These are phyloP conservation scores for Cordia subcordata DNA, from an alignment of 257 asterid genomes.

Conservation along the genomic window DNA sequence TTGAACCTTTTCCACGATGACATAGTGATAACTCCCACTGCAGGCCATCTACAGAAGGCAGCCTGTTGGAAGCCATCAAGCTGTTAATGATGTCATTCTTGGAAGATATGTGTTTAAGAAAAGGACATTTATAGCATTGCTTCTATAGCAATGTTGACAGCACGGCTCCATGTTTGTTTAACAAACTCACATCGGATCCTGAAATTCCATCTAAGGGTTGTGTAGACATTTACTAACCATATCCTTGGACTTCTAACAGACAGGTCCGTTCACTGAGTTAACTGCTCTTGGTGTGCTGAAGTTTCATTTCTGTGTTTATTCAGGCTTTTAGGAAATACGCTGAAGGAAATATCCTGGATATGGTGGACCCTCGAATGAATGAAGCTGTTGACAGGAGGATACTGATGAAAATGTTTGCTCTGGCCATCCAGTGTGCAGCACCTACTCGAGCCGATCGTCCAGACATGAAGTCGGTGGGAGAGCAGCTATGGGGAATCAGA, in stretches of 20 bases:
- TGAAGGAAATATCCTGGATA: constrained; percentile 44
- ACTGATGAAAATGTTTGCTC: constrained; percentile 58
- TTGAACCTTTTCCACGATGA: too few species aligned
- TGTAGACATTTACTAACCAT: not conserved
- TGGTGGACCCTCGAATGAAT: constrained; percentile 69
- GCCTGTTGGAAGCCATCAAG: too few species aligned
- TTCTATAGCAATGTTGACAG: too few species aligned
- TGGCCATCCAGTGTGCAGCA: constrained; percentile 87
- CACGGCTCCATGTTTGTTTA: too few species aligned
- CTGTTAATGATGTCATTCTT: too few species aligned
- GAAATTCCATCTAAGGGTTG: not conserved
- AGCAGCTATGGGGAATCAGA: constrained; percentile 89
- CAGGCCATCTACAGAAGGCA: too few species aligned
- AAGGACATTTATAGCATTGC: too few species aligned
- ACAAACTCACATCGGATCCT: too few species aligned
- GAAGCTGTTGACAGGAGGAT: constrained; percentile 49
- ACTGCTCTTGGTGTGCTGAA: not conserved
- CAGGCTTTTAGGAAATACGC: constrained; percentile 75
- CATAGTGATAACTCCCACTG: too few species aligned
- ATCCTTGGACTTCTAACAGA: not conserved
- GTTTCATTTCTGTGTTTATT: constrained; percentile 7
- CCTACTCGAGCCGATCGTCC: constrained; percentile 89
- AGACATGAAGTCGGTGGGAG: constrained; percentile 72
- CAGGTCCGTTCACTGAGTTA: not conserved
- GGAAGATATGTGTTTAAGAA: too few species aligned